Percentiles rank a stretch among this genome's conserved stretches.
Conservation (phyloP, 2,329 filamentous ascomycete genomes). For the Pyricularia sp. region DNA sequence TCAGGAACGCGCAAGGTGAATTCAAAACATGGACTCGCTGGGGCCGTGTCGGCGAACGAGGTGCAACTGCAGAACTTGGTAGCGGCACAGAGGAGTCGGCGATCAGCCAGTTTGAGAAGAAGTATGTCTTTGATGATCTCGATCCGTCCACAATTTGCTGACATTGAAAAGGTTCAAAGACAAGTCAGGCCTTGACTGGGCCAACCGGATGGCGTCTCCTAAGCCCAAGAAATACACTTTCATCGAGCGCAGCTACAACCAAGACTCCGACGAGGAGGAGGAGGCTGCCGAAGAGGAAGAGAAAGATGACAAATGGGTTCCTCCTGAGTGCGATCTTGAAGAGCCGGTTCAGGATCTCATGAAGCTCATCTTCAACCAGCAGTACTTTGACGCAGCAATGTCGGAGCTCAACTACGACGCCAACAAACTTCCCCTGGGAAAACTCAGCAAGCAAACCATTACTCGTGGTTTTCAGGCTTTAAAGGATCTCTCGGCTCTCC, state of each 20-base stretch:
- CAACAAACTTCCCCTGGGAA: conserved; percentile 73
- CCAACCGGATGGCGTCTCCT: conserved; percentile 41
- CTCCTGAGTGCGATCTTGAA: conserved; percentile 46
- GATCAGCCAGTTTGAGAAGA: conserved; percentile 43
- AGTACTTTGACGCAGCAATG: conserved; percentile 62
- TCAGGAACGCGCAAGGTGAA: conserved; percentile 25
- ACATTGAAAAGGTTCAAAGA: conserved; percentile 34
- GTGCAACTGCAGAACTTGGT: conserved; percentile 36
- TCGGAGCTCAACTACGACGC: conserved; percentile 59
- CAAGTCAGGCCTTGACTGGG: conserved; percentile 51
- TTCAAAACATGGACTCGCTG: conserved; percentile 67
- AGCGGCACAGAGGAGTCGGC: conserved; percentile 31
- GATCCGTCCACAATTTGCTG: background rate
- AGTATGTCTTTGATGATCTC: conserved; percentile 16
- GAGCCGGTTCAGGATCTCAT: conserved; percentile 58
- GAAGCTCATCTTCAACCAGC: conserved; percentile 73
- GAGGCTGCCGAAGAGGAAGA: conserved; percentile 19
- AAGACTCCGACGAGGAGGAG: conserved; percentile 41
- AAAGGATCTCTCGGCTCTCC: conserved; percentile 61
- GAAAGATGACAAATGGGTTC: conserved; percentile 22
- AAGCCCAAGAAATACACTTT: conserved; percentile 68
- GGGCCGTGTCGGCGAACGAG: conserved; percentile 63
- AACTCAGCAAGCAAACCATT: conserved; percentile 72
- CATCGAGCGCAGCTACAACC: conserved; percentile 68
- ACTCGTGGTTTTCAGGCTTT: conserved; percentile 65